Conservation (phyloP, 1,284 basidiomycete genomes). For the Ceratorhiza oryzae-sativae region DNA sequence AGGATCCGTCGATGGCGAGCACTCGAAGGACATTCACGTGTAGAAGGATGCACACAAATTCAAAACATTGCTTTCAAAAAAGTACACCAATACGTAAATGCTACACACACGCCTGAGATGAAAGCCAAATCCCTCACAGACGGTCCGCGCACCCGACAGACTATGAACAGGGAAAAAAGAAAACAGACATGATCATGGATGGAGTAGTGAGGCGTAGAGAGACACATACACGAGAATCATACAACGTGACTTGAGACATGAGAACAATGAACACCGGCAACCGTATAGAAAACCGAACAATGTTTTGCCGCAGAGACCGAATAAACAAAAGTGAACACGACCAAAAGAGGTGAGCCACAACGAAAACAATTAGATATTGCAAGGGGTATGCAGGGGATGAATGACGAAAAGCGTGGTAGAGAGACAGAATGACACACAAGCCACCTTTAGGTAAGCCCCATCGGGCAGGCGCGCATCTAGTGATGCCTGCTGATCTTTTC, state of each 20-base stretch:
- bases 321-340: background rate
- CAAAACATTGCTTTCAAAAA: background rate
- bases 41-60: background rate
- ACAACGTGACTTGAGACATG: too few species aligned
- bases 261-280: background rate
- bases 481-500: conserved; percentile 74
- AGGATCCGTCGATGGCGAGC: background rate
- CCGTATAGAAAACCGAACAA: conserved; percentile 8
- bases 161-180: background rate
- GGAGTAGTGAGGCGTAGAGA: background rate
- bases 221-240: background rate
- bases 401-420: background rate
- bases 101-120: conserved; percentile 33
- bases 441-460: conserved; percentile 1
- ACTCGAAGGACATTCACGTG: background rate
- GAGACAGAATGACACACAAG: background rate
- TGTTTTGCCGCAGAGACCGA: conserved; percentile 2
- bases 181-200: background rate
- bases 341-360: background rate
- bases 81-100: conserved; percentile 27
- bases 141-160: conserved; percentile 33
- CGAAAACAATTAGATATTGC: conserved; percentile 11
- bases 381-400: conserved; percentile 6
- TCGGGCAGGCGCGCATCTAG: conserved; percentile 38
- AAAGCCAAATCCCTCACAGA: conserved; percentile 28